Conservation (phyloP, 1,284 basidiomycete genomes). For the Takashimella tepidaria region DNA sequence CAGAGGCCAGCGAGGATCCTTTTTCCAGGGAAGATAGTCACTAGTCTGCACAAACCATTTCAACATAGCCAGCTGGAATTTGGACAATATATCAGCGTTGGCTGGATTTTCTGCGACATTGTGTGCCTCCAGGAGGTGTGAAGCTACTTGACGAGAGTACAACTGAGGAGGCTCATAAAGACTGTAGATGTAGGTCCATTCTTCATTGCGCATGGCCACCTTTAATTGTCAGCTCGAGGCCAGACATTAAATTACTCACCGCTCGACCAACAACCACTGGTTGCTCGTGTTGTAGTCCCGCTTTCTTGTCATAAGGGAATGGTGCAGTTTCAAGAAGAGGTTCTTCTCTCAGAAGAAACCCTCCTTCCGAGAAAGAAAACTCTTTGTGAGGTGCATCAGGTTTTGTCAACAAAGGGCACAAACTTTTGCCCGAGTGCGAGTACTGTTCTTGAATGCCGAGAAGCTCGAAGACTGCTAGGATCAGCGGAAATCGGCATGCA, state of each 20-base stretch:
- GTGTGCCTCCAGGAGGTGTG: slow-evolving; percentile 5
- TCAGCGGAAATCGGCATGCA: no score
- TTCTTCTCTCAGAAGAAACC: slow-evolving; percentile 7
- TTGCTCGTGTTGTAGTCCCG: slow-evolving; percentile 9
- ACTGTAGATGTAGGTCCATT: slow-evolving; percentile 11
- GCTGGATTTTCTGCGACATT: slow-evolving; percentile 6
- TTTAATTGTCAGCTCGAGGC: neutral
- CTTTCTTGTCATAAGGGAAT: slow-evolving; percentile 11
- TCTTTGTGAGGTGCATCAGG: slow-evolving; percentile 4
- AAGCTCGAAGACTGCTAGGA: slow-evolving; percentile 11
- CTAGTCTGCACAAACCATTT: slow-evolving; percentile 9
- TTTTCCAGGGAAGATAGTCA: slow-evolving; percentile 9
- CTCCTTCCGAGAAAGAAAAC: slow-evolving; percentile 10
- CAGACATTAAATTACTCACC: neutral
- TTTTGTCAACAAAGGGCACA: neutral
- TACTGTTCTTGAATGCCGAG: slow-evolving; percentile 5
- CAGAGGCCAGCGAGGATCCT: slow-evolving; percentile 4
- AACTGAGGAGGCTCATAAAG: slow-evolving; percentile 12
- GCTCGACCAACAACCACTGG: slow-evolving; percentile 4
- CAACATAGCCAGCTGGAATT: slow-evolving; percentile 4
- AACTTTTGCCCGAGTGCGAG: slow-evolving; percentile 4
- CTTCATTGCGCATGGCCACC: slow-evolving; percentile 4
- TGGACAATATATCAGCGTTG: slow-evolving; percentile 1
- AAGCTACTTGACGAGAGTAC: slow-evolving; percentile 1
- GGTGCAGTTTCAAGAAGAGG: slow-evolving; percentile 7